Conservation (phyloP, 345 rosid genomes). For the Toxicodendron radicans region DNA sequence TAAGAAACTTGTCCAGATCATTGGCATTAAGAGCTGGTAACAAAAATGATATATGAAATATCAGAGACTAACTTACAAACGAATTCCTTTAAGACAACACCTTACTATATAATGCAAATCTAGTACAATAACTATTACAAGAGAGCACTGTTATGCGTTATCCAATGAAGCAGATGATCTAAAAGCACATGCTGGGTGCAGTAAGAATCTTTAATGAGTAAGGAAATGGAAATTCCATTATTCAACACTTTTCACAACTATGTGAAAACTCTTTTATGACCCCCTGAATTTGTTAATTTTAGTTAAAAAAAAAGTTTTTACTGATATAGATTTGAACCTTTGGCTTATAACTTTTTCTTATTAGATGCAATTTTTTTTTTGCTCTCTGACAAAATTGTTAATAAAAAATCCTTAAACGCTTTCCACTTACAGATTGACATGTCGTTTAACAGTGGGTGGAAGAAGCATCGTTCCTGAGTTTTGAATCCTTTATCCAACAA, state of each 20-base stretch:
- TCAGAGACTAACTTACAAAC: conserved; percentile 12
- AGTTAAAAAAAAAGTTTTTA: too few relatives aligned
- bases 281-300: neutral
- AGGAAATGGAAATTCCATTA: neutral
- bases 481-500: conserved; percentile 76
- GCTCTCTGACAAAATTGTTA: too few relatives aligned
- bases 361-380: too few relatives aligned
- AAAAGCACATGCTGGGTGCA: neutral
- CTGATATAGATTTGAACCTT: neutral
- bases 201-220: neutral
- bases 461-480: conserved; percentile 63
- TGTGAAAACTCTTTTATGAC: neutral
- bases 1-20: conserved; percentile 76
- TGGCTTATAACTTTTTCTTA: neutral
- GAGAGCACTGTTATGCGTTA: neutral
- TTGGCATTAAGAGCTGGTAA: conserved; percentile 57
- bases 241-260: neutral
- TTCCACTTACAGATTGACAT: conserved; percentile 67
- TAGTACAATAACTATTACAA: neutral
- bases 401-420: neutral
- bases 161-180: neutral
- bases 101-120: neutral
- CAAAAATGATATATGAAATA: neutral
- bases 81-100: neutral
- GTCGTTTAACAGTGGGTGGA: conserved; percentile 87